Conservation (phyloP, 768 basidiomycete genomes). For the Leccinum disarticulatum region DNA sequence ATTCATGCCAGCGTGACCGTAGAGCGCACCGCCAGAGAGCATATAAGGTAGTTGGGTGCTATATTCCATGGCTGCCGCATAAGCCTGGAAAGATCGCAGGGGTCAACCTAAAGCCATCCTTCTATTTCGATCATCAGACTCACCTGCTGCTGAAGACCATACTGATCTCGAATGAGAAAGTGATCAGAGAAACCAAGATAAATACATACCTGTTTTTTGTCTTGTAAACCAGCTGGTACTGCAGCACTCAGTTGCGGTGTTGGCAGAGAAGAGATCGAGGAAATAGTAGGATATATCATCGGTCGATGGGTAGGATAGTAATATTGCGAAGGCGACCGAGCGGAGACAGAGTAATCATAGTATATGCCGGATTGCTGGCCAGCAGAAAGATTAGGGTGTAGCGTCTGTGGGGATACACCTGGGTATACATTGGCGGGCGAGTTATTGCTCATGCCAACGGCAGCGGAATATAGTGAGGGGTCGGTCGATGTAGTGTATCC, state of each 20-base stretch:
- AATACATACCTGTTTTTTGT: conserved; percentile 61
- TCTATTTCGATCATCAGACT: conserved; percentile 19
- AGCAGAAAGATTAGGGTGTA: conserved; percentile 43
- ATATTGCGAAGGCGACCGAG: conserved; percentile 56
- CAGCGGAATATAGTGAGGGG: conserved; percentile 49
- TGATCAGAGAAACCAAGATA: conserved; percentile 5
- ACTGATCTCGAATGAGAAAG: conserved; percentile 31
- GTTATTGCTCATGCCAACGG: conserved; percentile 44
- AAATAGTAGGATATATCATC: conserved; percentile 55
- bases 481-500: conserved; percentile 53
- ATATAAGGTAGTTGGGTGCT: conserved; percentile 45
- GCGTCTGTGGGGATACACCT: conserved; percentile 39
- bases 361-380: conserved; percentile 54
- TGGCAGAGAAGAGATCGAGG: conserved; percentile 54
- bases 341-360: conserved; percentile 54
- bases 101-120: neutral
- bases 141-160: conserved; percentile 49
- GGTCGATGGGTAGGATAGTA: conserved; percentile 59
- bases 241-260: conserved; percentile 46
- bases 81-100: conserved; percentile 33
- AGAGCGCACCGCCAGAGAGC: conserved; percentile 44
- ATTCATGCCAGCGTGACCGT: conserved; percentile 38
- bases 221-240: conserved; percentile 39
- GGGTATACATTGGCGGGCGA: conserved; percentile 51
- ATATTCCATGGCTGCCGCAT: conserved; percentile 49